Conservation (phyloP, 75 land plant genomes). For the Adiantum capillusveneris region DNA sequence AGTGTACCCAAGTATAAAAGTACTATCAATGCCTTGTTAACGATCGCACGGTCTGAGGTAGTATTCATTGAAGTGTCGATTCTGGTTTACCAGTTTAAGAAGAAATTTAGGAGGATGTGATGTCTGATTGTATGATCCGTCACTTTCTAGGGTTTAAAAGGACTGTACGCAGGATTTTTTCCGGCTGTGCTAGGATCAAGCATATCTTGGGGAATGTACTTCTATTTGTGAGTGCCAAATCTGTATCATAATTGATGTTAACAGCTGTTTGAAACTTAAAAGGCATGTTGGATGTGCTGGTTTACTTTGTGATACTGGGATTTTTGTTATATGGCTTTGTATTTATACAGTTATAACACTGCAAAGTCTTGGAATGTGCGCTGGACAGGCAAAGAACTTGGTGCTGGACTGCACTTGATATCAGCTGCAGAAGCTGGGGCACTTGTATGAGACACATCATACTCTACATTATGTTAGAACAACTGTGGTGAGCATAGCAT, state of each 20-base stretch:
- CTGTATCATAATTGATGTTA: no score
- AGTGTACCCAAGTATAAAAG: constrained; percentile 53
- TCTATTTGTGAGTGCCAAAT: constrained; percentile 93
- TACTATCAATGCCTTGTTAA: constrained; percentile 71
- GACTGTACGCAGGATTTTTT: constrained; percentile 83
- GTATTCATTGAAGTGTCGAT: no score
- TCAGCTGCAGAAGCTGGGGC: constrained; percentile 95
- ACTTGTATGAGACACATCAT: constrained; percentile 45
- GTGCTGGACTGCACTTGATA: constrained; percentile 79
- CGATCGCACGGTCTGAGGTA: constrained; percentile 75
- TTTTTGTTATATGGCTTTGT: no score
- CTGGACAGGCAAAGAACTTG: constrained; percentile 41
- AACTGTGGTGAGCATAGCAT: neutral
- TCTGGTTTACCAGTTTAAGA: no score
- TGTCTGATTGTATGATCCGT: neutral
- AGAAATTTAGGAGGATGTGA: no score
- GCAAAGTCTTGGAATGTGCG: constrained; percentile 62
- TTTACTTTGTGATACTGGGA: no score
- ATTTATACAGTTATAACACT: constrained; percentile 56
- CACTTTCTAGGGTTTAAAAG: constrained; percentile 68
- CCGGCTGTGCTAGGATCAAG: constrained; percentile 89
- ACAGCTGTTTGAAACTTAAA: no score
- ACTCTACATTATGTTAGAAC: neutral
- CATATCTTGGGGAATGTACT: constrained; percentile 92
- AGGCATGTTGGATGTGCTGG: no score